Evolutionary conservation across 2,329 filamentous ascomycete genomes (phyloP), one percentile per base, ranked within the genome.

Genomic region (Chrysoporthe deuterocubensis): DNA sequence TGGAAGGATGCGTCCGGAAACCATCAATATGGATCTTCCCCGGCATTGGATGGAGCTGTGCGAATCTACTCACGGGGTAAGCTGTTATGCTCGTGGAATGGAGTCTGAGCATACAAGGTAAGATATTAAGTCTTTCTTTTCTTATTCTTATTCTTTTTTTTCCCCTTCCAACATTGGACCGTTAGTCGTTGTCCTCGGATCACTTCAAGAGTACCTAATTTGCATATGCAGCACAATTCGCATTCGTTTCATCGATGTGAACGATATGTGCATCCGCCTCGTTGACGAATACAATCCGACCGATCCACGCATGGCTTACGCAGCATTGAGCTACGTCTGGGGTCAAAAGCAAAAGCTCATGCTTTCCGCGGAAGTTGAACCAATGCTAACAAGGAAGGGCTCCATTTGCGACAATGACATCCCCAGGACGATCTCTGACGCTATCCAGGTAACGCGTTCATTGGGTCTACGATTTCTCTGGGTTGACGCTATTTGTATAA

Each of bases 301-400:
- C 16, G 50, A 54, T 16, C 50, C 50, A 34, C 4, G 13, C 11
- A 54, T 34, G 50, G 21, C 50, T 4, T 54, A 54, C 6, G 32
- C 50, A 4, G 50, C 50, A 16, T 5, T 54, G 26, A 54, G 50
- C 50, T 54, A 54, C 21, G 50, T 54, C 21, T 54, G 50, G 50
- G 50, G 50, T 14, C 50, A 54, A 26, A 54, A 54, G 50, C 50
- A 54, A 13, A 54, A 54, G 50, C 50, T 54, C 50, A 54, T 54
- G 50, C 50, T 54, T 26, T 54, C 50, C 4, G 50, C 50, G 13
- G 50, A 54, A 14, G 32, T 16, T 1, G 50, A 54, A 16, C 26
- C 50, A 34, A 54, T 13, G 13, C 50, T 54, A 5, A 32, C 6
- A 34, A 26, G 32, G 16, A 14, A 54, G 4, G 50, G 50, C 26